Evolutionary conservation across 164 flowering plant species (phyloP).

Genomic region (Aristolochia fimbriata): DNA sequence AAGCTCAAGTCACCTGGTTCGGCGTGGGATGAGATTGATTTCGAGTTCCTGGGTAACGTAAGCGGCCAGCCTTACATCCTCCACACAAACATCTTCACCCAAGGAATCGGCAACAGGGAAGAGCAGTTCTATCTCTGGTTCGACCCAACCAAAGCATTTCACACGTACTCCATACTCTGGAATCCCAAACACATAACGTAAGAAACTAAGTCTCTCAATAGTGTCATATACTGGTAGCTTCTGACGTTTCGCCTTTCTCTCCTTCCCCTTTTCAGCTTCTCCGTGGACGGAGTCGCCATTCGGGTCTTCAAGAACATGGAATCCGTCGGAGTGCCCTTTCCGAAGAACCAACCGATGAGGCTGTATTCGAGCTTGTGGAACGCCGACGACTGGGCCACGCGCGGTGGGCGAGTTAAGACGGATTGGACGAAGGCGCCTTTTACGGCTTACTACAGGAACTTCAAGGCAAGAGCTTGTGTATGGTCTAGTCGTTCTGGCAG

Average conservation of each 20-base stretch:
- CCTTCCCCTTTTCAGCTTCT: slow-evolving; percentile 13
- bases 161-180: slow-evolving; percentile 27
- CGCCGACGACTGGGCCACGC: slow-evolving; percentile 10
- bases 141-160: slow-evolving; percentile 26
- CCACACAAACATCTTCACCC: slow-evolving; percentile 24
- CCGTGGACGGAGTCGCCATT: slow-evolving; percentile 32
- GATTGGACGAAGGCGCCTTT: slow-evolving; percentile 34
- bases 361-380: slow-evolving; percentile 24
- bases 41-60: slow-evolving; percentile 29
- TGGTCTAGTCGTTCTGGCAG: background rate
- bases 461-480: slow-evolving; percentile 20
- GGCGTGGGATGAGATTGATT: slow-evolving; percentile 26
- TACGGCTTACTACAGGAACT: slow-evolving; percentile 26
- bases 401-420: slow-evolving; percentile 8
- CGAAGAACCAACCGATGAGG: slow-evolving; percentile 33
- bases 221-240: too few relatives aligned
- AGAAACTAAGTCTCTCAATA: too few relatives aligned
- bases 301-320: slow-evolving; percentile 30
- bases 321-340: slow-evolving; percentile 25
- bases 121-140: slow-evolving; percentile 30
- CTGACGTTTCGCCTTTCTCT: background rate
- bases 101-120: slow-evolving; percentile 29
- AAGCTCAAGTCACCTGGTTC: slow-evolving; percentile 24
- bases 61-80: slow-evolving; percentile 24
- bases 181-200: slow-evolving; percentile 17